Evolutionary conservation across 257 asterid species (phyloP).

Genomic region (Solanum lycopersicoides): DNA sequence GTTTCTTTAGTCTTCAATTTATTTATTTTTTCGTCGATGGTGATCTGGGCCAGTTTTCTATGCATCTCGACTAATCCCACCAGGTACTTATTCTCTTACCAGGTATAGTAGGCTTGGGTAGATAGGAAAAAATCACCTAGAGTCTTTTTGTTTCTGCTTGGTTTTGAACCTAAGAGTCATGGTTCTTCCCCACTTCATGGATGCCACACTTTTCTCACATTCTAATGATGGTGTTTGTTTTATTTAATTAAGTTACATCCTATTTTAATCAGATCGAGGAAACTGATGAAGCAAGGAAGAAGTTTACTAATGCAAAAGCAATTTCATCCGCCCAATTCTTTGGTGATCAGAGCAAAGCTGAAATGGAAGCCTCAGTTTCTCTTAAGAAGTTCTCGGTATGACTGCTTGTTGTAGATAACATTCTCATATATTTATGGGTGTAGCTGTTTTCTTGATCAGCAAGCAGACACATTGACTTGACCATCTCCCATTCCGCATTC

Average conservation of each 20-base stretch:
- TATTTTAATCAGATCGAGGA: constrained; percentile 61
- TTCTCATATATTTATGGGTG: neutral
- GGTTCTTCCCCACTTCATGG: neutral
- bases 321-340: constrained; percentile 96
- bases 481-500: neutral
- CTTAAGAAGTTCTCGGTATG: constrained; percentile 87
- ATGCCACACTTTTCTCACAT: neutral
- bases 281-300: constrained; percentile 96
- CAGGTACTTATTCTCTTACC: neutral
- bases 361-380: constrained; percentile 58
- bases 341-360: constrained; percentile 65
- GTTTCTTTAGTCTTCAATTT: neutral
- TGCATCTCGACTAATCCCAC: neutral
- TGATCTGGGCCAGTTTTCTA: neutral
- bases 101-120: neutral
- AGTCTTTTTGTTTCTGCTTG: neutral
- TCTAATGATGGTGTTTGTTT: neutral
- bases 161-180: neutral
- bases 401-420: neutral
- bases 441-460: neutral
- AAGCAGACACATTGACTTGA: neutral
- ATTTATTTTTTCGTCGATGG: neutral
- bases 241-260: neutral
- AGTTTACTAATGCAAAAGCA: constrained; percentile 89
- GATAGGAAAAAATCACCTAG: neutral